Conservation (phyloP, 176 grass and related monocot genomes). For the Saccharum officinarum region DNA sequence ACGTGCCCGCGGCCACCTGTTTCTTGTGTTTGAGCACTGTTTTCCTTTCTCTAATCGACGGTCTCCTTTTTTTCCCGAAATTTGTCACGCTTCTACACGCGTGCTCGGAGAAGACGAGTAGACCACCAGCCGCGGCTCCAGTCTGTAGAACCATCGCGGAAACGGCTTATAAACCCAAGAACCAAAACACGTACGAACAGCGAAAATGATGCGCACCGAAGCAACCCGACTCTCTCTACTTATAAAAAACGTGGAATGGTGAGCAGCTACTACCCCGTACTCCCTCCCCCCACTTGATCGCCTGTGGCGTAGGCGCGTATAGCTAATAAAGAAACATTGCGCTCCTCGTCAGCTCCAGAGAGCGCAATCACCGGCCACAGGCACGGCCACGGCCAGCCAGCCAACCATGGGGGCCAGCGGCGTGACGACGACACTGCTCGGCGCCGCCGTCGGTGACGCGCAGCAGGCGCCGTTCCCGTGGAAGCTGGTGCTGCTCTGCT, state of each 20-base stretch:
- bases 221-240: not conserved
- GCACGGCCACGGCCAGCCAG: not conserved
- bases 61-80: not conserved
- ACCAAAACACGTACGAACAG: not conserved
- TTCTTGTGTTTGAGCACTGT: no score
- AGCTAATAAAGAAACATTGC: not conserved
- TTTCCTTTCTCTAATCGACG: not conserved
- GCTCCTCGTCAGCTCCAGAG: not conserved
- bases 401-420: not conserved
- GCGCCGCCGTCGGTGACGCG: not conserved
- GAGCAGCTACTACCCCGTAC: not conserved
- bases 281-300: not conserved
- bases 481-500: slow-evolving; percentile 13
- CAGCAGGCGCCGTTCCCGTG: not conserved
- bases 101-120: not conserved
- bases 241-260: slow-evolving; percentile 25
- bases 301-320: not conserved
- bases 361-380: not conserved
- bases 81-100: slow-evolving; percentile 1
- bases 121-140: not conserved
- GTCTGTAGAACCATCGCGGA: slow-evolving; percentile 35
- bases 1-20: no score
- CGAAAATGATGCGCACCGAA: not conserved
- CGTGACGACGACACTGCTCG: not conserved
- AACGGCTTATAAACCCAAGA: not conserved